Conservation (phyloP, 2,329 filamentous ascomycete genomes). For the Fusarium irregulare region DNA sequence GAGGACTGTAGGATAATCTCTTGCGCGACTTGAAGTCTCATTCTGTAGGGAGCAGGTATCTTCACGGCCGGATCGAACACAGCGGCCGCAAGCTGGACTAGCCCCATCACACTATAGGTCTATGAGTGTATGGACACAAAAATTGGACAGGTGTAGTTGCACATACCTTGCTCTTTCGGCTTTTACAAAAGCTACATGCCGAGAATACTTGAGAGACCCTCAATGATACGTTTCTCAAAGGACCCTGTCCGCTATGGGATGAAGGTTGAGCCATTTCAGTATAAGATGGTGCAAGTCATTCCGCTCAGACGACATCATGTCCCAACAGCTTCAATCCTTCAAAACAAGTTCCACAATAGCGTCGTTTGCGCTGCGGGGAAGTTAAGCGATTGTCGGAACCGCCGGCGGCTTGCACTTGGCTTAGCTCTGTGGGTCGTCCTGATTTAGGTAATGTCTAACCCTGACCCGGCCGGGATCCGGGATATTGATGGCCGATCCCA, state of each 20-base stretch:
- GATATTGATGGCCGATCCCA: neutral
- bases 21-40: neutral
- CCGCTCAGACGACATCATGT: neutral
- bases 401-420: neutral
- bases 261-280: neutral
- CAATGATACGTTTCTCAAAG: neutral
- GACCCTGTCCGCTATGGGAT: fast-evolving
- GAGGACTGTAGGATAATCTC: slow-evolving; percentile 5
- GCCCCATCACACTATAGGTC: neutral
- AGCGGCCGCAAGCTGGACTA: slow-evolving; percentile 10
- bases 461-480: neutral
- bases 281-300: too few species aligned
- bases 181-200: slow-evolving; percentile 14
- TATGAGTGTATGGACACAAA: too few species aligned
- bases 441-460: neutral
- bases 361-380: neutral
- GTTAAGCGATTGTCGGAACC: neutral
- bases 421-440: neutral
- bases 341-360: neutral
- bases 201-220: slow-evolving; percentile 11
- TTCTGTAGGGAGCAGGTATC: neutral
- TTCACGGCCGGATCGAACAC: neutral
- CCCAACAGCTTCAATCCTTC: neutral
- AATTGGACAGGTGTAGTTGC: fast-evolving
- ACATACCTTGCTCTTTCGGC: slow-evolving; percentile 12